Evolutionary conservation across 1,139 yeast genomes (phyloP), one percentile per base, ranked within the genome.

Genomic region (Petasospora fabianii): DNA sequence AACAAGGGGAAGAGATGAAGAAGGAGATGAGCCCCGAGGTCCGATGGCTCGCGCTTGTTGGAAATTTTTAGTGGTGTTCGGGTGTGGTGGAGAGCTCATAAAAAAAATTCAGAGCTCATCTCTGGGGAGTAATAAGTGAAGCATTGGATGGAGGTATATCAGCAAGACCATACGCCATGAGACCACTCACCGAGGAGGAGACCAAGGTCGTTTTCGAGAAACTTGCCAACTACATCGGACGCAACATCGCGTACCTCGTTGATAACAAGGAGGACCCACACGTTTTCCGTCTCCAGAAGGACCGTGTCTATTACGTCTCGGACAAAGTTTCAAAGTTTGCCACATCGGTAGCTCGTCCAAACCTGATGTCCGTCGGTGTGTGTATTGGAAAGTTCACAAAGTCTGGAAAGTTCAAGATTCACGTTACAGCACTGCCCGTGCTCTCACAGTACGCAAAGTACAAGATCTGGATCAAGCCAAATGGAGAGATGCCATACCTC

Each of bases 401-500:
- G 72, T 85, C 97, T 7, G 97, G 97, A 24, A 94, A 92, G 65
- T 92, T 92, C 70, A 79, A 96, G 64, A 71, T 92, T 50, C 99
- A 92, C 62, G 82, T 94, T 47, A 92, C 98, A n/a, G 73, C 97
- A 5, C 74, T 92, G 50, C 80, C 85, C 39, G 75, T 86, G 50
- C 66, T 92, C 44, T 81, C 96, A 6, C 83, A 85, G 55, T 83
- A 83, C 60, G 97, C 98, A 35, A 87, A 85, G 62, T 88, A 82
- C 68, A 92, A 92, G 66, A 72, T 92, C 32, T 94, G 98, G 98
- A 87, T 92, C 65, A 94, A 94, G 64, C 80, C 80, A 38, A 92
- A 92, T 58, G 98, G 98, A 54, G 99, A 92, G 65, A 94, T 94
- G 98, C 97, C 98, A 9, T 94, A 82, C 62, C 69, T 92, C 49